Evolutionary conservation across 2,329 filamentous ascomycete genomes (phyloP).

Genomic region (Xenosphaeropsis pyriputrescens): DNA sequence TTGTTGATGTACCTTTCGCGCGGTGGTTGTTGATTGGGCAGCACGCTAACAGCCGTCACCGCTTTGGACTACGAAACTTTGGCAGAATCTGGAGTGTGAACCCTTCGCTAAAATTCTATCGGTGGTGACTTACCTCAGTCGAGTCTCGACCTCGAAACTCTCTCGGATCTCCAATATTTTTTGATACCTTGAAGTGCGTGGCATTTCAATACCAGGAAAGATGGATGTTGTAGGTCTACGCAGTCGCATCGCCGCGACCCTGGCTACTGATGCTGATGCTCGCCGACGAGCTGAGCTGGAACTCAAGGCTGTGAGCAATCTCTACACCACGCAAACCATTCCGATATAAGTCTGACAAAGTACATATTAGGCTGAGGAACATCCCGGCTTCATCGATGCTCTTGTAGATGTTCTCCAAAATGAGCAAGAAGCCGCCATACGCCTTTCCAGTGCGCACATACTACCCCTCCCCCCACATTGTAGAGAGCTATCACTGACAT

Average conservation of each 20-base stretch:
- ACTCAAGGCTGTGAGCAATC: conserved; percentile 56
- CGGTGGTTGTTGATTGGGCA: no score
- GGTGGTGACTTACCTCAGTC: no score
- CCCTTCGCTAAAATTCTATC: no score
- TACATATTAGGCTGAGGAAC: conserved; percentile 61
- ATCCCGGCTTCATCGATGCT: conserved; percentile 79
- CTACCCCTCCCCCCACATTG: conserved; percentile 12
- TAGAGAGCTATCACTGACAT: conserved; percentile 13
- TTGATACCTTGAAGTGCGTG: no score
- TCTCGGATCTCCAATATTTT: no score
- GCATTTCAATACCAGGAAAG: conserved; percentile 1
- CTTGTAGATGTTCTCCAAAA: conserved; percentile 80
- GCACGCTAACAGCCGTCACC: no score
- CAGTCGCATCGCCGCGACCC: conserved; percentile 63
- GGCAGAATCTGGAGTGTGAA: no score
- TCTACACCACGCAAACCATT: neutral
- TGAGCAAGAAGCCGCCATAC: conserved; percentile 73
- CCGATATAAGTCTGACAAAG: conserved; percentile 3
- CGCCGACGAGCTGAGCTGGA: conserved; percentile 67
- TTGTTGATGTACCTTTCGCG: no score
- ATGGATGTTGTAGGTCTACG: conserved; percentile 68
- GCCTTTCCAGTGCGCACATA: conserved; percentile 65
- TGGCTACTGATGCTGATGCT: conserved; percentile 60
- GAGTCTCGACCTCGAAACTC: no score
- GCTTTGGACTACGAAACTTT: no score